Evolutionary conservation across 805 yeast genomes (phyloP).

Genomic region (Candida khao-thaluensis): DNA sequence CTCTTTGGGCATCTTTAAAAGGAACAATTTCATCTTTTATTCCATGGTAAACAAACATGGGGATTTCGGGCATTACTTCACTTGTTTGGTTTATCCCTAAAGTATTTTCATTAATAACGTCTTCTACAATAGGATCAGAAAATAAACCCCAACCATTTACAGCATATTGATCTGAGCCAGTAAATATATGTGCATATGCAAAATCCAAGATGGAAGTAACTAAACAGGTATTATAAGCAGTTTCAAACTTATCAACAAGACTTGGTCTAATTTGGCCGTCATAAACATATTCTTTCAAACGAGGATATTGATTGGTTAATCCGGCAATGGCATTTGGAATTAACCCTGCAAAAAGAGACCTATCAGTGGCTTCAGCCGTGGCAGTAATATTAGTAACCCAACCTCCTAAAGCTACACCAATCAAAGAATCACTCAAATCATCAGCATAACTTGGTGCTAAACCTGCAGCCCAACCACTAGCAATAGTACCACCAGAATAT

Average conservation of each 20-base stretch:
- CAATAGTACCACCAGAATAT: constrained; percentile 36
- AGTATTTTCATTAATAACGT: constrained; percentile 20
- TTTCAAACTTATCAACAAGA: not conserved
- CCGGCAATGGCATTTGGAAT: constrained; percentile 28
- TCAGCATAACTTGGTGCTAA: constrained; percentile 35
- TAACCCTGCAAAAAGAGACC: constrained; percentile 27
- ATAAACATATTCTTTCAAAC: not conserved
- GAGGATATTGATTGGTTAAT: constrained; percentile 19
- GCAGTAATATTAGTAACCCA: constrained; percentile 30
- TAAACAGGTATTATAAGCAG: constrained; percentile 7
- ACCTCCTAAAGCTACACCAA: constrained; percentile 37
- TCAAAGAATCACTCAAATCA: constrained; percentile 20
- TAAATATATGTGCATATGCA: constrained; percentile 7
- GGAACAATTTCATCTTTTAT: constrained; percentile 20
- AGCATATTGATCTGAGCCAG: constrained; percentile 8
- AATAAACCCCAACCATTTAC: constrained; percentile 18
- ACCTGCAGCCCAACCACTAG: constrained; percentile 36
- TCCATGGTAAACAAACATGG: constrained; percentile 23
- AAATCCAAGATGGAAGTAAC: constrained; percentile 4
- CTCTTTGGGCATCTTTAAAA: constrained; percentile 11
- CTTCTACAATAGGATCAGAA: constrained; percentile 11
- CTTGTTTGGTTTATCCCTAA: constrained; percentile 15
- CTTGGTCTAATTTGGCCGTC: not conserved
- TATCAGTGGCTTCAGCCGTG: constrained; percentile 24
- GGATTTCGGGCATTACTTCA: constrained; percentile 19